Evolutionary conservation across 2,329 filamentous ascomycete species (phyloP), one percentile per base, ranked within the genome.

Genomic region (Aspergillus sp.): DNA sequence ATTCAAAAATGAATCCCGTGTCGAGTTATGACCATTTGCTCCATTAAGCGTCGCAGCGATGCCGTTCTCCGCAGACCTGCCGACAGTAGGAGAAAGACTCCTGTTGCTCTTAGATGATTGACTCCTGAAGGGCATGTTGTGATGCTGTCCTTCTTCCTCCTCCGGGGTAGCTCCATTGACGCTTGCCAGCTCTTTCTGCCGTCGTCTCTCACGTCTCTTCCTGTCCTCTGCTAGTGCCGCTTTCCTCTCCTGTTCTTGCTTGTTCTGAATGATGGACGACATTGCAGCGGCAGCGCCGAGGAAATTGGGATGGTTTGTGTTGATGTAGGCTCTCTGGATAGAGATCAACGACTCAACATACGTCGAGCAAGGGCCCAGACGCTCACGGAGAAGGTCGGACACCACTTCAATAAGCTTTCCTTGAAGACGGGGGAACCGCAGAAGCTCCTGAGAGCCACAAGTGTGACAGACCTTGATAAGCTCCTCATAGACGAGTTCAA

Each of bases 401-500:
- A 98, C 93, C 12, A 96, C 91, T 69, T 98, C 93, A 53, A 98
- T 98, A 39, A 98, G 82, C 71, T 97, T 97, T 44, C 84, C 93
- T 70, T 98, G 93, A 45, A 98, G 75, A 51, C 93, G 82, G 8
- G 93, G 93, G 67, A 91, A 98, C 52, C 93, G 80, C 45, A 88
- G 86, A 19, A 98, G 80, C 67, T 98, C 93, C 10, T 86, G 94
- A 2, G 89, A 96, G 52, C 93, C 93, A 70, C 93, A 98, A 1
- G 93, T 98, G 66, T 98, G 93, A 71, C 93, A 96, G 57, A 98
- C 97, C 72, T 98, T 98, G 73, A 98, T 98, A 40, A 98, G 78
- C 68, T 98, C 93, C 66, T 98, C 93, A 66, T 98, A 98, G 2
- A 98, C 93, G 45, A 98, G 80, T 70, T 98, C 93, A 43, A 98